Evolutionary conservation across 148 eudicot species (phyloP).

Genomic region (Rhododendron ovatum): DNA sequence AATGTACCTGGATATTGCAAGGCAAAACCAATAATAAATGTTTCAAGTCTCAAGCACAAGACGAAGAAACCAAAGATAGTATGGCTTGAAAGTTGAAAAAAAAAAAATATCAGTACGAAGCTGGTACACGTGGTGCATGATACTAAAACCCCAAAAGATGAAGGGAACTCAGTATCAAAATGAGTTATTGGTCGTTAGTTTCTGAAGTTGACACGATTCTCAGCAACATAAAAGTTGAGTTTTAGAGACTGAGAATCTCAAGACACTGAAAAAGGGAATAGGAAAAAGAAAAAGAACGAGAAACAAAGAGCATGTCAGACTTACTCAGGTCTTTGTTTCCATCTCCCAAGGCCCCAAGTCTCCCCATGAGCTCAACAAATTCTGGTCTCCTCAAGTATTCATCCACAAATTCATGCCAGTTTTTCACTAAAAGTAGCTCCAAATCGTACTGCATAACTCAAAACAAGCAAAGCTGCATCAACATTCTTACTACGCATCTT

Average conservation of each 20-base stretch:
- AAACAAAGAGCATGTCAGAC: slow-evolving; percentile 9
- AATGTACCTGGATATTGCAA: slow-evolving; percentile 57
- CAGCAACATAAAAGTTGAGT: not conserved
- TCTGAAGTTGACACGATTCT: not conserved
- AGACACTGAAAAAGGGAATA: not conserved
- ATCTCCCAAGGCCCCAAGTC: slow-evolving; percentile 96
- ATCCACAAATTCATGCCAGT: slow-evolving; percentile 75
- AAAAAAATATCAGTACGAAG: not conserved
- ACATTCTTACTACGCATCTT: not conserved
- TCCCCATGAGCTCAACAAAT: slow-evolving; percentile 79
- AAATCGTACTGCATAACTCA: slow-evolving; percentile 61
- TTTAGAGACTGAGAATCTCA: not conserved
- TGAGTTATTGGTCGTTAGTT: not conserved
- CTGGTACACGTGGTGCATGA: not conserved
- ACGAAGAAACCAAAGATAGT: not conserved
- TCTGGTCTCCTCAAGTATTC: slow-evolving; percentile 88
- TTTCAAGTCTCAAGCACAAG: not conserved
- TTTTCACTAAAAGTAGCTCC: slow-evolving; percentile 89
- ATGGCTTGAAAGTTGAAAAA: not conserved
- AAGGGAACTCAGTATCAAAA: not conserved
- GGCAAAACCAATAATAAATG: not conserved
- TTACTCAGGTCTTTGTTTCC: slow-evolving; percentile 80
- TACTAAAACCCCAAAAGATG: not conserved
- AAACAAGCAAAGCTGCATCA: not conserved
- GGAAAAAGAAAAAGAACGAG: not conserved